phyloP scores from a whole-genome alignment of 345 rosid genomes.

The Anastatica hierochuntica region DNA sequence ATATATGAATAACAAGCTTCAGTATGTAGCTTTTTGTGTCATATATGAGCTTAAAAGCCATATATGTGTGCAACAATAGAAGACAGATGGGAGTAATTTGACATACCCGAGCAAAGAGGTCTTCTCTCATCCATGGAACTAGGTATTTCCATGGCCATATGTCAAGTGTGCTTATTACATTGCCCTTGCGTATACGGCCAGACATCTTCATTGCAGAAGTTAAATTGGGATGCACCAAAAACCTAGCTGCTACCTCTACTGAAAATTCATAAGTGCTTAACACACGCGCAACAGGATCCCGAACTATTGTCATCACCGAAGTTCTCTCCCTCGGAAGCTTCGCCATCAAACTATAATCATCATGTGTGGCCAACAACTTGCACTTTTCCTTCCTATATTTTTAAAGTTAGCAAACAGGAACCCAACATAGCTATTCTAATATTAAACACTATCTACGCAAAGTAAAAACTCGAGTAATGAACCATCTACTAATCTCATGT shows the following conservation, averaged over 20 bases:
- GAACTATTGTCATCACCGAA: constrained; percentile 80
- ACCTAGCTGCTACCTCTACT: constrained; percentile 91
- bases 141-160: constrained; percentile 99
- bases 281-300: constrained; percentile 82
- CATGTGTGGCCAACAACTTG: constrained; percentile 80
- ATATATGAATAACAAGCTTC: constrained; percentile 14
- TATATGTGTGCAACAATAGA: constrained; percentile 1
- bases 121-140: constrained; percentile 99
- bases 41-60: not conserved
- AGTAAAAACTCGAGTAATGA: no score
- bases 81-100: not conserved
- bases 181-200: constrained; percentile 48
- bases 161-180: constrained; percentile 80
- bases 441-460: not conserved
- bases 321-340: constrained; percentile 73
- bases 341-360: constrained; percentile 91
- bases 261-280: constrained; percentile 94
- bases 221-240: constrained; percentile 90
- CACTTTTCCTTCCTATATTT: constrained; percentile 63
- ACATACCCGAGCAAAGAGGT: constrained; percentile 80
- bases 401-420: not conserved
- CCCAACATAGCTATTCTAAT: not conserved
- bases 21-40: not conserved
- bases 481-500: not conserved
- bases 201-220: constrained; percentile 66